Conservation (phyloP, 176 grass and related monocot species). For the Elymus sibiricus region DNA sequence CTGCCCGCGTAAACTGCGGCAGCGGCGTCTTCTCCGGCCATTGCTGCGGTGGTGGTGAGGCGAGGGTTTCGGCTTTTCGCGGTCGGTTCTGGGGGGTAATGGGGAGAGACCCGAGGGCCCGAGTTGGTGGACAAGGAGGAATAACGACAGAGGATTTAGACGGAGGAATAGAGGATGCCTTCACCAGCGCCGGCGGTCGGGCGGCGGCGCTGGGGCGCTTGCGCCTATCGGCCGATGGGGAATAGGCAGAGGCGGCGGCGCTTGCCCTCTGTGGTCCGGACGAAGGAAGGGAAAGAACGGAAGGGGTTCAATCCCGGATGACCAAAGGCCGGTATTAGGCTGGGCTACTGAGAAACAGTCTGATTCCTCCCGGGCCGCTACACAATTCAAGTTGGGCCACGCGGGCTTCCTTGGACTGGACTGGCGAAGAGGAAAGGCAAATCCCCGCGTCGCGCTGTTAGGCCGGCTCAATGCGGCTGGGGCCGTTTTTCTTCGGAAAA, state of each 20-base stretch:
- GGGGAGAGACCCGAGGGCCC: neutral
- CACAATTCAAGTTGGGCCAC: neutral
- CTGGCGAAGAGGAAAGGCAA: neutral
- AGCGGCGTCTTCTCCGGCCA: constrained; percentile 40
- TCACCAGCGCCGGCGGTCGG: constrained; percentile 7
- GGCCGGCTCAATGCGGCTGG: no score
- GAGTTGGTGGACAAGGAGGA: neutral
- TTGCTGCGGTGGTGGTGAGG: constrained; percentile 7
- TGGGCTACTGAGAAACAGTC: neutral
- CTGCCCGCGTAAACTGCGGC: neutral
- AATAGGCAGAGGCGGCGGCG: neutral
- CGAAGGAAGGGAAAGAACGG: neutral
- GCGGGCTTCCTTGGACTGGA: neutral
- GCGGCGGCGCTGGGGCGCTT: neutral
- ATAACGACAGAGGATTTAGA: neutral
- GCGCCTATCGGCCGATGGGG: neutral
- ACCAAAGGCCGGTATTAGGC: neutral
- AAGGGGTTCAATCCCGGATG: neutral
- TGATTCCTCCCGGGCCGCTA: neutral
- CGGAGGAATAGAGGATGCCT: neutral
- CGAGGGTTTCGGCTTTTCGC: constrained; percentile 33
- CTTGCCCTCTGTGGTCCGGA: neutral
- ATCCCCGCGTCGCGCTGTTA: no score
- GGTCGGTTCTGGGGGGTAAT: neutral
- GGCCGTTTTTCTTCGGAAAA: no score